These are phyloP conservation scores for Clarkia xantiana DNA, from an alignment of 345 rosid genomes.

Conservation along the genomic window DNA sequence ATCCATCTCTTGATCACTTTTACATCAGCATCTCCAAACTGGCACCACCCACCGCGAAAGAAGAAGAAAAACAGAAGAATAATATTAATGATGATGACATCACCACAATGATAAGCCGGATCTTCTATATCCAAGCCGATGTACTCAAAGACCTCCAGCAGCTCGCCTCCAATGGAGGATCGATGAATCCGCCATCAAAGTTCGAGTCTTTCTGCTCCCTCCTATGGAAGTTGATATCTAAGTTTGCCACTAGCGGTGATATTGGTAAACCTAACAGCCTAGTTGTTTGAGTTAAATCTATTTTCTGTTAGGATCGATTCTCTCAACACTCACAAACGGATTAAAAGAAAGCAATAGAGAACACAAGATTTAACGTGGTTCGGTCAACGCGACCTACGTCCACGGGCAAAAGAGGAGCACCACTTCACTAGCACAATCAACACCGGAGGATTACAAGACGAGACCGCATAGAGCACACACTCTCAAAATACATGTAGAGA, in stretches of 20 bases:
- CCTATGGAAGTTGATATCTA: slow-evolving; percentile 57
- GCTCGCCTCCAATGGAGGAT: slow-evolving; percentile 19
- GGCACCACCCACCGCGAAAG: slow-evolving; percentile 21
- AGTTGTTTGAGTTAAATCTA: too few species aligned
- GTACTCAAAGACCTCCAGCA: slow-evolving; percentile 28
- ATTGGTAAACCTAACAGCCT: not conserved
- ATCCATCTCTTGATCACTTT: slow-evolving; percentile 30
- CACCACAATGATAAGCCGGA: slow-evolving; percentile 34
- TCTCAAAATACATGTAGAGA: too few species aligned
- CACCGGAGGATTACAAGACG: too few species aligned
- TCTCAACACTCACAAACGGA: too few species aligned
- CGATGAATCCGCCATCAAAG: slow-evolving; percentile 24
- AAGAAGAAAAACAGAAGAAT: slow-evolving; percentile 2
- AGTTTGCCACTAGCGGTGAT: slow-evolving; percentile 5
- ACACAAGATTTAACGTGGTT: too few species aligned
- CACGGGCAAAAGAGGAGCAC: too few species aligned
- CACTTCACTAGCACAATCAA: too few species aligned
- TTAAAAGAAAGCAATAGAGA: too few species aligned
- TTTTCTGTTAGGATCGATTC: too few species aligned
- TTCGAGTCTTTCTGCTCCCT: slow-evolving; percentile 52
- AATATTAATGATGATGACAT: slow-evolving; percentile 3
- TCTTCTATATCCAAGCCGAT: slow-evolving; percentile 30
- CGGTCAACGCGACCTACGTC: too few species aligned
- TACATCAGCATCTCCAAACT: slow-evolving; percentile 33
- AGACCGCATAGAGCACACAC: too few species aligned